phyloP scores from a whole-genome alignment of 352 stramenopile genomes.

The Phytopythium montanum region DNA sequence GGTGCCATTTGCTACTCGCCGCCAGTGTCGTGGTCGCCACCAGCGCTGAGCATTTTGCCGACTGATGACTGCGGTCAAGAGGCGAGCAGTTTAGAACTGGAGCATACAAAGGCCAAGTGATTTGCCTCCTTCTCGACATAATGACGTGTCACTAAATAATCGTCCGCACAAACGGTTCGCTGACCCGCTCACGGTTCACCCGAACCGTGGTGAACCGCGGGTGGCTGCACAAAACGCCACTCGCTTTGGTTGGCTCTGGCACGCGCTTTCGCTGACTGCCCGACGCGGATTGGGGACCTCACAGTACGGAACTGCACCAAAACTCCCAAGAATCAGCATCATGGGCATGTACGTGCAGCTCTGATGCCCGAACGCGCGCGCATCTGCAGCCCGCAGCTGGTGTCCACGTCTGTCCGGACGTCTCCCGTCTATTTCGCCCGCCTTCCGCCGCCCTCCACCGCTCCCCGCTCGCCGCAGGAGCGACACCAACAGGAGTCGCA shows the following conservation, averaged over 20 bases:
- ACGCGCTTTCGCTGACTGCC: slow-evolving; percentile 27
- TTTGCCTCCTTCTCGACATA: neutral
- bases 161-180: neutral
- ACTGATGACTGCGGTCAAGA: too few relatives aligned
- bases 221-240: neutral
- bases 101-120: neutral
- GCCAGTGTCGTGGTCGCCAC: too few relatives aligned
- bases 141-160: neutral
- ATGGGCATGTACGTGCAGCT: slow-evolving; percentile 80
- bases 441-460: neutral
- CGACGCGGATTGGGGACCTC: slow-evolving; percentile 14
- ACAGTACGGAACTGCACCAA: slow-evolving; percentile 88
- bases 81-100: too few relatives aligned
- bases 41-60: too few relatives aligned
- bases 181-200: neutral
- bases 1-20: too few relatives aligned
- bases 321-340: slow-evolving; percentile 65
- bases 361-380: neutral
- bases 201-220: neutral
- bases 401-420: neutral
- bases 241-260: slow-evolving; percentile 70
- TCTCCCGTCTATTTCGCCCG: neutral
- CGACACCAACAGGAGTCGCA: neutral
- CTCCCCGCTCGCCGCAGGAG: neutral
- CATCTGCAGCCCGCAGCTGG: neutral